Evolutionary conservation across 306 rosid genomes (phyloP).

Genomic region (Cicer chorassanicum): DNA sequence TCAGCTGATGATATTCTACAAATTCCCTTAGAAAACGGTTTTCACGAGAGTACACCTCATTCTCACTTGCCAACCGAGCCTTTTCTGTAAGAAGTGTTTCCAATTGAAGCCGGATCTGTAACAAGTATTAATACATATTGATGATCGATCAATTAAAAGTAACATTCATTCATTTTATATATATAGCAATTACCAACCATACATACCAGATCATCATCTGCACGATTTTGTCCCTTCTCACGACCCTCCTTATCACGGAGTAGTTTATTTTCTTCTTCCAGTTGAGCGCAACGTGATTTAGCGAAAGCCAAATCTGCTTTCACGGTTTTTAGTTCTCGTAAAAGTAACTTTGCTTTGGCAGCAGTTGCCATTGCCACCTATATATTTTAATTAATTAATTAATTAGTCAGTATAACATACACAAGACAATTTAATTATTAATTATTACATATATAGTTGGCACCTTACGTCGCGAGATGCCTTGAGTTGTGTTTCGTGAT

Average conservation of each 20-base stretch:
- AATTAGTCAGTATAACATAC: slow-evolving; percentile 31
- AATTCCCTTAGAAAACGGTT: slow-evolving; percentile 86
- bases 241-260: slow-evolving; percentile 79
- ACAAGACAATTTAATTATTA: not conserved
- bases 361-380: slow-evolving; percentile 98
- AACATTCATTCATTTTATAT: too few species aligned
- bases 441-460: slow-evolving; percentile 60
- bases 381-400: not conserved
- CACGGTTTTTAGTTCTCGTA: slow-evolving; percentile 86
- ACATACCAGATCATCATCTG: slow-evolving; percentile 89
- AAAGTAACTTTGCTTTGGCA: slow-evolving; percentile 90
- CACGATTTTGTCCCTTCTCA: slow-evolving; percentile 72
- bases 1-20: slow-evolving; percentile 88
- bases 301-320: slow-evolving; percentile 90
- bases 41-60: slow-evolving; percentile 78
- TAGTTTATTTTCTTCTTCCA: slow-evolving; percentile 90
- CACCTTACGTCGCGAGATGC: slow-evolving; percentile 99
- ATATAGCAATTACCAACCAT: not conserved
- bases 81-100: slow-evolving; percentile 92
- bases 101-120: slow-evolving; percentile 81
- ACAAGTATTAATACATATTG: not conserved
- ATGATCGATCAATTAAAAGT: too few species aligned
- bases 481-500: slow-evolving; percentile 81
- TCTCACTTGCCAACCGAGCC: slow-evolving; percentile 81
- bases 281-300: slow-evolving; percentile 82